Evolutionary conservation across 2,329 filamentous ascomycete genomes (phyloP).

Genomic region (Sclerotinia glacialis): DNA sequence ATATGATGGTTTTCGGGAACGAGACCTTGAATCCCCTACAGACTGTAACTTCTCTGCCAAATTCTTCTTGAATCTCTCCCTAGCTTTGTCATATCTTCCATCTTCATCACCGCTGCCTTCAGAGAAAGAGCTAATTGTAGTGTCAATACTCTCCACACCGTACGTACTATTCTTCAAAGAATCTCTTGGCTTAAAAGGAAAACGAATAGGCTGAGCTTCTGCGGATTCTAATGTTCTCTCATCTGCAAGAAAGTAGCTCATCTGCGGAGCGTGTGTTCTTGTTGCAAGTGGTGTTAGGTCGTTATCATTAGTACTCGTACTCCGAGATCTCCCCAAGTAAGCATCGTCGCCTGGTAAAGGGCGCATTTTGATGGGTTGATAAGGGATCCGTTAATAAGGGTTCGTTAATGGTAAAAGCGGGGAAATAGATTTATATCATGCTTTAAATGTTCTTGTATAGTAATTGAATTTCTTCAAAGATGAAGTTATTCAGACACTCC

Average conservation of each 20-base stretch:
- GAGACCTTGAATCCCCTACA: constrained; percentile 34
- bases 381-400: background rate
- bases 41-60: constrained; percentile 27
- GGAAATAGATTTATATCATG: constrained; percentile 27
- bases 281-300: constrained; percentile 40
- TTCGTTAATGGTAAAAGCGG: constrained; percentile 5
- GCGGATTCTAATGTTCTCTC: constrained; percentile 49
- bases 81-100: constrained; percentile 30
- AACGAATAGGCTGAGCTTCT: constrained; percentile 38
- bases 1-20: constrained; percentile 38
- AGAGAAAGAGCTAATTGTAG: constrained; percentile 37
- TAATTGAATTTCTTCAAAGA: background rate
- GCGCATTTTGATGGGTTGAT: constrained; percentile 46
- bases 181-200: constrained; percentile 39
- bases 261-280: constrained; percentile 43
- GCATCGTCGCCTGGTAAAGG: constrained; percentile 48
- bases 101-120: constrained; percentile 36
- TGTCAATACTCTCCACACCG: constrained; percentile 40
- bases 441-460: constrained; percentile 2
- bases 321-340: constrained; percentile 42
- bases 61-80: constrained; percentile 37
- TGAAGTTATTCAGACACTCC: constrained; percentile 7
- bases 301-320: constrained; percentile 42
- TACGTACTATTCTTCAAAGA: constrained; percentile 39
- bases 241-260: constrained; percentile 53